Evolutionary conservation across 495 filamentous ascomycete genomes (phyloP).

Genomic region (Hypoxylon lienhwacheense): DNA sequence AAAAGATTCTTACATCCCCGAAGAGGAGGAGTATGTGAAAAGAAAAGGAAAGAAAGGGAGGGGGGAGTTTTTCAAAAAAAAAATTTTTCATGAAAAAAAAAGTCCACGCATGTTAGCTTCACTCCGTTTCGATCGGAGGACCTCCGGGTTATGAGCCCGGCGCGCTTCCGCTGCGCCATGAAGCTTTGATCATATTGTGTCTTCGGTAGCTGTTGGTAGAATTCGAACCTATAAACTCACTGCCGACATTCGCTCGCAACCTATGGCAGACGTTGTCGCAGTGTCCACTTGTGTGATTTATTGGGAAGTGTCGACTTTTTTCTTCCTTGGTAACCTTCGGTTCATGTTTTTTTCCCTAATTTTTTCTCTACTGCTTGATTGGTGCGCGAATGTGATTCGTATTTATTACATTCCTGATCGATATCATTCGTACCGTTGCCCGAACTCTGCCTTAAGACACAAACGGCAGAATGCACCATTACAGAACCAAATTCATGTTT

Average conservation of each 20-base stretch:
- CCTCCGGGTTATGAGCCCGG: slow-evolving; percentile 56
- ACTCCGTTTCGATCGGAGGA: slow-evolving; percentile 50
- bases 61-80: background rate
- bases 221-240: slow-evolving; percentile 4
- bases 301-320: background rate
- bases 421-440: too few species aligned
- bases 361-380: too few species aligned
- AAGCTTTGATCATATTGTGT: slow-evolving; percentile 33
- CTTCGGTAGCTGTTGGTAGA: background rate
- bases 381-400: too few species aligned
- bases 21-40: slow-evolving; percentile 5
- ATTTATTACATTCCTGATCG: too few species aligned
- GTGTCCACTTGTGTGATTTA: background rate
- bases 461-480: too few species aligned
- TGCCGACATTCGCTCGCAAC: background rate
- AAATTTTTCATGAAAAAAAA: slow-evolving; percentile 22
- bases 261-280: background rate
- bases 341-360: too few species aligned
- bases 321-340: background rate
- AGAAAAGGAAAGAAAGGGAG: background rate
- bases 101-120: slow-evolving; percentile 39
- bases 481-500: too few species aligned
- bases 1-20: background rate
- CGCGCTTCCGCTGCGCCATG: slow-evolving; percentile 52
- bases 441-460: too few species aligned